phyloP scores from a whole-genome alignment of 2,329 filamentous ascomycete genomes.

The Drechslera avenae region DNA sequence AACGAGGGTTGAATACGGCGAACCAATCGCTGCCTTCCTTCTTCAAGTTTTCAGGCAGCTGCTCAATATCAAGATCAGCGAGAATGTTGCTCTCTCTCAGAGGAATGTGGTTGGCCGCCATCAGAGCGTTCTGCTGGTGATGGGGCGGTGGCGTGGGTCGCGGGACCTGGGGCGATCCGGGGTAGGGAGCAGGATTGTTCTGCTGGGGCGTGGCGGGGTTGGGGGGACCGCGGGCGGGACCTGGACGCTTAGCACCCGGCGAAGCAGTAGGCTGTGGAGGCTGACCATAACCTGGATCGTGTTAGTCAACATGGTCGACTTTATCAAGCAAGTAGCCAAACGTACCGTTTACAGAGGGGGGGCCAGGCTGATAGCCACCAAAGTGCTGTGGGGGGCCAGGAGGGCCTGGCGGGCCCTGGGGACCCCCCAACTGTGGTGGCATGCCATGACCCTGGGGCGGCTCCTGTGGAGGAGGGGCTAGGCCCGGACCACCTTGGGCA shows the following conservation, averaged over 20 bases:
- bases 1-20: slow-evolving; percentile 91
- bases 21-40: slow-evolving; percentile 93
- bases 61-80: slow-evolving; percentile 84
- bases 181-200: slow-evolving; percentile 84
- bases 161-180: slow-evolving; percentile 80
- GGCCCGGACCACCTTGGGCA: slow-evolving; percentile 80
- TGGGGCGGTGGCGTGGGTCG: slow-evolving; percentile 73
- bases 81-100: slow-evolving; percentile 68
- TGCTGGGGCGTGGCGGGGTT: slow-evolving; percentile 88
- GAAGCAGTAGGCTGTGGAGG: slow-evolving; percentile 84
- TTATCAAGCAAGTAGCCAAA: slow-evolving; percentile 17
- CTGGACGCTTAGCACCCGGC: slow-evolving; percentile 77
- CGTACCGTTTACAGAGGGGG: slow-evolving; percentile 67
- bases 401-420: slow-evolving; percentile 73
- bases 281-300: slow-evolving; percentile 72
- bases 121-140: slow-evolving; percentile 45
- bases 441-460: slow-evolving; percentile 63
- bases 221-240: slow-evolving; percentile 64
- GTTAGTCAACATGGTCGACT: slow-evolving; percentile 14
- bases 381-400: slow-evolving; percentile 69
- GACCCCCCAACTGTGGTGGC: slow-evolving; percentile 67
- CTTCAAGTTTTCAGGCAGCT: slow-evolving; percentile 84
- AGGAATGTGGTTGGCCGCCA: slow-evolving; percentile 47
- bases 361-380: slow-evolving; percentile 70
- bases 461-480: slow-evolving; percentile 71